Evolutionary conservation across 2,329 filamentous ascomycete species (phyloP).

Genomic region (Phaeomoniella chlamydospora): DNA sequence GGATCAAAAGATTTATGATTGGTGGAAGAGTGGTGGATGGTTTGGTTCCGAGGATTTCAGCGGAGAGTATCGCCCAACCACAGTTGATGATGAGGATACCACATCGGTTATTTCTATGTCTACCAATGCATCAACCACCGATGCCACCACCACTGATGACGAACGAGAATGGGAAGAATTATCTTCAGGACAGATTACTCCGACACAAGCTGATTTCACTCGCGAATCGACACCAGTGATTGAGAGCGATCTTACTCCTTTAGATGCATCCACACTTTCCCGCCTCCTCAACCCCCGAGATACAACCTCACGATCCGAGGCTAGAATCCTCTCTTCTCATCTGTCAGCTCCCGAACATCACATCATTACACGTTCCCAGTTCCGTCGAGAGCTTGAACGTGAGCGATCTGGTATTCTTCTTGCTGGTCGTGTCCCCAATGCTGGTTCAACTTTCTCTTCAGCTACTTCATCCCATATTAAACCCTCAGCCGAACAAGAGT

Average conservation of each 20-base stretch:
- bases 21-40: constrained; percentile 72
- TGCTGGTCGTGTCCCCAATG: constrained; percentile 22
- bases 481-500: constrained; percentile 37
- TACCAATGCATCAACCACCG: constrained; percentile 28
- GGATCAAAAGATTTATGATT: constrained; percentile 61
- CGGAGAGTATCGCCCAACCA: constrained; percentile 54
- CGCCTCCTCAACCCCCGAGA: constrained; percentile 68
- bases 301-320: constrained; percentile 65
- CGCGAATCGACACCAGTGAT: constrained; percentile 36
- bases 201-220: constrained; percentile 44
- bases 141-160: constrained; percentile 30
- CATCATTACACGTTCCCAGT: constrained; percentile 71
- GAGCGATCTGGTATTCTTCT: constrained; percentile 57
- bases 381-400: constrained; percentile 50
- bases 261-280: constrained; percentile 57
- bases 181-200: constrained; percentile 48
- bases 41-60: constrained; percentile 74
- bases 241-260: constrained; percentile 36
- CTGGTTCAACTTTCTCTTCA: constrained; percentile 24
- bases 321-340: constrained; percentile 66
- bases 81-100: constrained; percentile 49
- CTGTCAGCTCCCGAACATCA: constrained; percentile 38
- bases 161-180: constrained; percentile 34
- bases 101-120: constrained; percentile 67
- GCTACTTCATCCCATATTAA: constrained; percentile 4